Conservation (phyloP, 441 rosid species). For the Flueggea neowawraea region DNA sequence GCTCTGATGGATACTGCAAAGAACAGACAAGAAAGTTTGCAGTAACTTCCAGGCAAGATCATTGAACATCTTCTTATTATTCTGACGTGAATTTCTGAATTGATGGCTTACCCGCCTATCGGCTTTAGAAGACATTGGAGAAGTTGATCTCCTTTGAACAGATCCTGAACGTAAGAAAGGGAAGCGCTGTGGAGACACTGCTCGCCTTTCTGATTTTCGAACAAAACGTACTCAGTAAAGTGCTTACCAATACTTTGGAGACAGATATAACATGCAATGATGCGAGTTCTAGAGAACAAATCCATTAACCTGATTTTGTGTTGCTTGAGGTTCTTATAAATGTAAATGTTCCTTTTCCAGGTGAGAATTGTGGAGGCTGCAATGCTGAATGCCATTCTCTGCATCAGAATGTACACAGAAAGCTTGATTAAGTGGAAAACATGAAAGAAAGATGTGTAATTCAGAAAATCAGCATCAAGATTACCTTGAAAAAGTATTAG, state of each 20-base stretch:
- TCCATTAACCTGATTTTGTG: constrained; percentile 29
- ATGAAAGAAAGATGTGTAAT: neutral
- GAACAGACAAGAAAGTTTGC: neutral
- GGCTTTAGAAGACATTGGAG: constrained; percentile 32
- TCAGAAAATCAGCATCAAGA: neutral
- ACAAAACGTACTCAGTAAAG: neutral
- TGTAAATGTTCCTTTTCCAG: constrained; percentile 31
- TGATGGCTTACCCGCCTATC: constrained; percentile 31
- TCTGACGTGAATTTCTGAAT: neutral
- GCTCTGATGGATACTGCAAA: constrained; percentile 44
- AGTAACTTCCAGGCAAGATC: neutral
- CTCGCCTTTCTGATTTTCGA: constrained; percentile 36
- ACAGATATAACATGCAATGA: neutral
- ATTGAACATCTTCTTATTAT: neutral
- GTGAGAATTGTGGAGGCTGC: constrained; percentile 30
- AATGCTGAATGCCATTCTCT: constrained; percentile 29
- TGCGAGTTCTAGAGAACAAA: neutral
- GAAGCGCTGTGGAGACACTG: constrained; percentile 48
- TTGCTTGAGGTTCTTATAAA: constrained; percentile 30
- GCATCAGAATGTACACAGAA: constrained; percentile 8
- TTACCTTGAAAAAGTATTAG: constrained; percentile 35
- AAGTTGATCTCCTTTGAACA: constrained; percentile 48
- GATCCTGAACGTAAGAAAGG: constrained; percentile 50
- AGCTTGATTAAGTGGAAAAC: neutral
- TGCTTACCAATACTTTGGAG: neutral